Base-by-base conservation (phyloP, 2,329 filamentous ascomycete genomes). In the Rhexocercosporidium sp. region DNA sequence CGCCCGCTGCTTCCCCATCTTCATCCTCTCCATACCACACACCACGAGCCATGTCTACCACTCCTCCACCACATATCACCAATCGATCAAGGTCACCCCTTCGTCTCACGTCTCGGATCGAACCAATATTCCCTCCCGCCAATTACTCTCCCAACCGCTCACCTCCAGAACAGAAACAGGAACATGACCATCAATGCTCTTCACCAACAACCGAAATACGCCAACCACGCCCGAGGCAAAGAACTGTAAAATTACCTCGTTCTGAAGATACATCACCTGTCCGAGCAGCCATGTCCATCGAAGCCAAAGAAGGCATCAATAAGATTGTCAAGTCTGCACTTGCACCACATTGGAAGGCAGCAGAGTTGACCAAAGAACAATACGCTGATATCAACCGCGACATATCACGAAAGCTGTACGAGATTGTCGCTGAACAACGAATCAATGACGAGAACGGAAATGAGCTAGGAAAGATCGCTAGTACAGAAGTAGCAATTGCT, bases 371-470 rank as follows among this genome's bases (percentile, higher is more conserved):
- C 20, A 92, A 94, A 72, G 92, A 97, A 67, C 91, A 97, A 79
- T 99, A 97, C 78, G 95, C 93, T 2, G 88, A 89, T 65, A 97
- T 98, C 80, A 98, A 98, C 77, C 90, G 94, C 69, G 90, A 92
- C 68, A 90, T 98, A 39, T 97, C 93, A 49, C 90, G 93, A 66
- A 92, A 91, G 81, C 83, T 99, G 66, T 99, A 99, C 79, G 93
- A 89, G 71, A 86, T 88, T 69, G 83, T 77, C 49, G 70, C 73
- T 6, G 74, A 77, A 44, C 66, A 67, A 59, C 66, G 71, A 51
- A 79, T 83, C 27, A 84, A 96, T 34, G 87, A 92, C 74, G 85
- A 90, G 25, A 86, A 88, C 31, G 87, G 88, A 65, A 86, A 89
- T 66, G 86, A 85, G 57, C 93, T 93, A 86, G 92, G 96, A 80